Base-by-base conservation (phyloP, 345 rosid species). In the Syzygium jambos region DNA sequence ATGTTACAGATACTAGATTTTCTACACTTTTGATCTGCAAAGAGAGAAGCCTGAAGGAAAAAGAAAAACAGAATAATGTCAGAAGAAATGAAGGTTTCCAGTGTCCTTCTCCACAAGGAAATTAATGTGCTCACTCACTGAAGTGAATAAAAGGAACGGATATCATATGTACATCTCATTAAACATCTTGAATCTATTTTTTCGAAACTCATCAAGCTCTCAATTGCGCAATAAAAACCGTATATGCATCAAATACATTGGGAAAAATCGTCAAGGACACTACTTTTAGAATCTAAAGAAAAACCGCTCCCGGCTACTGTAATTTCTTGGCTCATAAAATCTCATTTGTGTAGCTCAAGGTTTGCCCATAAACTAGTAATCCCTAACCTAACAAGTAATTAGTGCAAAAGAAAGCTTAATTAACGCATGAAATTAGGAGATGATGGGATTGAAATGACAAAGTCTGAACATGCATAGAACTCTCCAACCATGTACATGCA, bases 1-100 rank as follows among this genome's bases (percentile, higher is more conserved):
- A 92, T 11, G 87, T 86, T 89, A 52, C 92, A 92, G 86, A 90
- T 30, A 73, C 88, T 89, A 55, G 92, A 90, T 86, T 90, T 91
- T 88, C 92, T 88, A 61, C 88, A 51, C 65, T 88, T 88, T 27
- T 91, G 51, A 88, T 94, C 93, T n/a, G 85, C 78, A 27, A 85
- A 84, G 84, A 80, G 78, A 46, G 90, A 83, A n/a, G 88, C 85
- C 96, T 93, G 93, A 80, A 80, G 85, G 65, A 51, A 61, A 16
- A n/a, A 34, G 27, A 11, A 87, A 78, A 49, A 41, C 29, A 57
- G 23, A 27, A 61, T 25, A 22, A 63, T 17, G 52, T 51, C 51
- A 88, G 73, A 85, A 49, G 49, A 38, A 22, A 73, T 57, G 14
- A 5, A 25, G 27, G 82, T 41, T 19, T 73, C 15, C 82, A 73